Conservation (phyloP, 768 basidiomycete species). For the Fibroporia radiculosa region DNA sequence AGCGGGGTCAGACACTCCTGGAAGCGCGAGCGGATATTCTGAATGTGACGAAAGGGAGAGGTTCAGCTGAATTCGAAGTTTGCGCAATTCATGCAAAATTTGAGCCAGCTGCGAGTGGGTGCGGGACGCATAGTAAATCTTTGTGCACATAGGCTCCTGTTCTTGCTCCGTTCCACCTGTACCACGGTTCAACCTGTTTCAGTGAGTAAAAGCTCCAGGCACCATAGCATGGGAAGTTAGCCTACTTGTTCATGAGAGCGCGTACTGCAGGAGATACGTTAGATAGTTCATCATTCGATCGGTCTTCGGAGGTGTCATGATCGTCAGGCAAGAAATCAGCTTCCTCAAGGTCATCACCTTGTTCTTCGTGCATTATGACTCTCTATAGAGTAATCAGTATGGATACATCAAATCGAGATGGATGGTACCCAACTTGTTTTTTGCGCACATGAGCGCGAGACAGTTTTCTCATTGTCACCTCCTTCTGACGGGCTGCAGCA, state of each 20-base stretch:
- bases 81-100: conserved; percentile 71
- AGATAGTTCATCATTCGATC: conserved; percentile 26
- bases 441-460: conserved; percentile 54
- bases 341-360: conserved; percentile 42
- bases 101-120: conserved; percentile 96
- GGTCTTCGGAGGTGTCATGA: conserved; percentile 17
- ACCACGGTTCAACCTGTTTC: conserved; percentile 5
- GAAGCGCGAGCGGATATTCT: neutral
- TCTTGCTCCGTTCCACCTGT: conserved; percentile 27
- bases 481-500: conserved; percentile 51
- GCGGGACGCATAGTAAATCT: conserved; percentile 90
- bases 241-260: conserved; percentile 72
- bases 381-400: conserved; percentile 9
- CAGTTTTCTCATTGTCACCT: conserved; percentile 45
- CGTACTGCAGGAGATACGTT: conserved; percentile 74
- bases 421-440: conserved; percentile 37
- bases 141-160: conserved; percentile 56
- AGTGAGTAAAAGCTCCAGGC: neutral
- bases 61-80: conserved; percentile 49
- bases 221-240: neutral
- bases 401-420: neutral
- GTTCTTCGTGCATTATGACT: conserved; percentile 10
- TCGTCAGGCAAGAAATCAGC: conserved; percentile 67
- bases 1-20: neutral
- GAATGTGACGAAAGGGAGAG: conserved; percentile 11